Percentiles rank a stretch among this genome's conserved stretches.
Conservation (phyloP, 2,329 filamentous ascomycete species). For the Elsinoe ampelina region DNA sequence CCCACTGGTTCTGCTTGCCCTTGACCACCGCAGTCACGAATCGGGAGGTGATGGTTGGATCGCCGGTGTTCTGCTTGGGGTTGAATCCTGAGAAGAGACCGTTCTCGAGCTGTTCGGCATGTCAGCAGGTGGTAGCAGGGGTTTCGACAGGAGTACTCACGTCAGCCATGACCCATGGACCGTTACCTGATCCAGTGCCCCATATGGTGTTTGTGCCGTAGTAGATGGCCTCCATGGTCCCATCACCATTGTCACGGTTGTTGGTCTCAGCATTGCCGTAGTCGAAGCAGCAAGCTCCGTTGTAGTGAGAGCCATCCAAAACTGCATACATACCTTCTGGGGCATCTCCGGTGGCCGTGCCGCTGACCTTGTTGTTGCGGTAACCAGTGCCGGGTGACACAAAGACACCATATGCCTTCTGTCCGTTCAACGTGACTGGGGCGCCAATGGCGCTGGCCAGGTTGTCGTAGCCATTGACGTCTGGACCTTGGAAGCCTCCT, state of each 20-base stretch:
- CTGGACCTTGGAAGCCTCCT: slow-evolving; percentile 47
- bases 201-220: slow-evolving; percentile 47
- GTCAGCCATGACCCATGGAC: slow-evolving; percentile 62
- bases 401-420: slow-evolving; percentile 55
- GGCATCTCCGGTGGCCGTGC: slow-evolving; percentile 46
- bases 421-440: slow-evolving; percentile 47
- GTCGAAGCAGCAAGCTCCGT: slow-evolving; percentile 44
- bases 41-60: slow-evolving; percentile 45
- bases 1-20: slow-evolving; percentile 46
- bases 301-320: slow-evolving; percentile 52
- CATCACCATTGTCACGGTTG: slow-evolving; percentile 44
- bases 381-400: slow-evolving; percentile 54
- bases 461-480: slow-evolving; percentile 49
- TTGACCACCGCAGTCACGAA: slow-evolving; percentile 52
- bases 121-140: background rate
- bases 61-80: slow-evolving; percentile 38
- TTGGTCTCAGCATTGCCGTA: slow-evolving; percentile 36
- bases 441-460: slow-evolving; percentile 51
- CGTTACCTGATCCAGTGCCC: slow-evolving; percentile 49
- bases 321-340: slow-evolving; percentile 54
- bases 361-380: slow-evolving; percentile 47
- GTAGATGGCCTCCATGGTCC: slow-evolving; percentile 63
- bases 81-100: slow-evolving; percentile 51
- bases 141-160: background rate
- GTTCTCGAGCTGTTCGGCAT: slow-evolving; percentile 44